phyloP scores from a whole-genome alignment of 2,329 filamentous ascomycete genomes.

The Sporothrix globosa region DNA sequence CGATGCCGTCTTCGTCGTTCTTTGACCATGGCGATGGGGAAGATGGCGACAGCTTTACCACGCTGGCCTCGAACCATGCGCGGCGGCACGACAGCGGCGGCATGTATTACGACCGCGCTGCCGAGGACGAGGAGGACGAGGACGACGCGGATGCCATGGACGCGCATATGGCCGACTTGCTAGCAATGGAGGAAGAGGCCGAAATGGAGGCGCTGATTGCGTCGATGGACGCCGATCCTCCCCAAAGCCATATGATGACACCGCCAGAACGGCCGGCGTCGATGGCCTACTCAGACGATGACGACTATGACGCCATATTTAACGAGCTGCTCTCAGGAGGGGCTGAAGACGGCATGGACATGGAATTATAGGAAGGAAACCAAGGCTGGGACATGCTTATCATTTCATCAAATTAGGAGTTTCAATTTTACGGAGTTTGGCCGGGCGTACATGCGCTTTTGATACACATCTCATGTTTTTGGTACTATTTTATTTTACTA shows the following conservation, averaged over 20 bases:
- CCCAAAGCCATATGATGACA: neutral
- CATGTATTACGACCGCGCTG: slow-evolving; percentile 34
- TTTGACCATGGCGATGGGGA: slow-evolving; percentile 20
- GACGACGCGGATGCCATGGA: slow-evolving; percentile 44
- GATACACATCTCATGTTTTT: slow-evolving; percentile 17
- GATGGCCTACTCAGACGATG: slow-evolving; percentile 55
- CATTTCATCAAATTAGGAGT: neutral
- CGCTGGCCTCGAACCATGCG: neutral
- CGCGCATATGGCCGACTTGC: slow-evolving; percentile 58
- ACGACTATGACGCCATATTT: slow-evolving; percentile 67
- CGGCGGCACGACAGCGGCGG: slow-evolving; percentile 13
- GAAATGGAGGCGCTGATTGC: slow-evolving; percentile 62
- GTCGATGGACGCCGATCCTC: slow-evolving; percentile 45
- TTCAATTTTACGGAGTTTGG: slow-evolving; percentile 4
- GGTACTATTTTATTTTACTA: neutral
- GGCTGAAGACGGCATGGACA: slow-evolving; percentile 51
- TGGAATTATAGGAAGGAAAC: slow-evolving; percentile 42
- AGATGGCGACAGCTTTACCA: neutral
- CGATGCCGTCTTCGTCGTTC: slow-evolving; percentile 22
- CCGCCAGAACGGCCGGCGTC: slow-evolving; percentile 42
- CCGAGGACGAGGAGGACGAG: slow-evolving; percentile 37
- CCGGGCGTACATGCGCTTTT: neutral
- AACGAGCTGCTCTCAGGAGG: slow-evolving; percentile 62
- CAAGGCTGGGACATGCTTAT: neutral
- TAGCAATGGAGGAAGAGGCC: slow-evolving; percentile 56